phyloP scores from a whole-genome alignment of 768 basidiomycete species.

The Amanita thiersii region DNA sequence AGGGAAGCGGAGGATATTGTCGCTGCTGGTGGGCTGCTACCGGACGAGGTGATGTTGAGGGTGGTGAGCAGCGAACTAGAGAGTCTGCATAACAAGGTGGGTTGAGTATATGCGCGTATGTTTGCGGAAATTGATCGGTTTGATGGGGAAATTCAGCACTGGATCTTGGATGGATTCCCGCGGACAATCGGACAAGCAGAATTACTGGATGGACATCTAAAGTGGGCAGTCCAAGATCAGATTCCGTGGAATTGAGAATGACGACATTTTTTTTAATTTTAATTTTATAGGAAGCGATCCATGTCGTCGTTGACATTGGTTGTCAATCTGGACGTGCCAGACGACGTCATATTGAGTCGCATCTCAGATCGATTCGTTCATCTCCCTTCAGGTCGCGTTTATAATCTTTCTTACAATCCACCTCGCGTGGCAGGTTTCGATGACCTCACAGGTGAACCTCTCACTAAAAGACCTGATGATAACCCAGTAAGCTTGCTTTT shows the following conservation, averaged over 20 bases:
- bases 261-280: slow-evolving; percentile 4
- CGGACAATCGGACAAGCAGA: slow-evolving; percentile 80
- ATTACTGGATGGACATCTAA: slow-evolving; percentile 69
- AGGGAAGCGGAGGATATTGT: slow-evolving; percentile 70
- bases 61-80: slow-evolving; percentile 71
- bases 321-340: slow-evolving; percentile 84
- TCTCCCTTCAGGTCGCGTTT: slow-evolving; percentile 79
- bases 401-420: slow-evolving; percentile 83
- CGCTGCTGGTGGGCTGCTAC: slow-evolving; percentile 66
- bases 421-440: slow-evolving; percentile 76
- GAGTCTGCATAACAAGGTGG: slow-evolving; percentile 54
- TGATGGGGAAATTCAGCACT: slow-evolving; percentile 44
- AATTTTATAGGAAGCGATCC: slow-evolving; percentile 40
- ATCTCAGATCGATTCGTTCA: slow-evolving; percentile 92
- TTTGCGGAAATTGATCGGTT: background rate
- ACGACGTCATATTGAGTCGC: slow-evolving; percentile 75
- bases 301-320: slow-evolving; percentile 72
- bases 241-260: background rate
- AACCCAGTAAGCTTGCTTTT: slow-evolving; percentile 57
- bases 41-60: slow-evolving; percentile 74
- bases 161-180: slow-evolving; percentile 92
- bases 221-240: slow-evolving; percentile 29
- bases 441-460: slow-evolving; percentile 79
- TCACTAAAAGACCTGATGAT: slow-evolving; percentile 87
- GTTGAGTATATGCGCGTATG: slow-evolving; percentile 7